Evolutionary conservation across 2,329 filamentous ascomycete genomes (phyloP), one percentile per base, ranked within the genome.

Genomic region (Fusarium anguioides): DNA sequence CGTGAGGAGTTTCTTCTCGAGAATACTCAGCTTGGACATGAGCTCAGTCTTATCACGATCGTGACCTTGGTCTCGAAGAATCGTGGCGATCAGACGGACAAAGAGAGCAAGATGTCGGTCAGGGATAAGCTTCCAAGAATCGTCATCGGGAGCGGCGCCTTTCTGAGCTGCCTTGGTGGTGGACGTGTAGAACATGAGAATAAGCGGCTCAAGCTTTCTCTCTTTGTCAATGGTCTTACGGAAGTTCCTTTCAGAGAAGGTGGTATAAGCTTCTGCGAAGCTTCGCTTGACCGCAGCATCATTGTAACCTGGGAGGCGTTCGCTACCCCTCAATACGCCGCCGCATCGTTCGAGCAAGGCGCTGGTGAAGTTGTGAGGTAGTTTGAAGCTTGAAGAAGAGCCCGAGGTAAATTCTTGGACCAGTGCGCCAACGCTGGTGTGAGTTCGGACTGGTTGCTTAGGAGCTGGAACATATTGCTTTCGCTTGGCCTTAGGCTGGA

Each of bases 81-180:
- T 92, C 67, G 89, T 88, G 71, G 89, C 90, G 72, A 97, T 88
- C 47, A 99, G 84, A 46, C 96, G 89, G 67, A 99, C 91, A 76
- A 99, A 99, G 61, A 99, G 86, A 47, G 96, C 96, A 56, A 98
- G 90, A 78, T 99, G 96, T 53, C 95, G 89, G 78, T 99, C 96
- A 18, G 97, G 94, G 80, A 98, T 88, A 59, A 91, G 83, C 80
- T 96, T 97, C 92, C 93, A 97, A 51, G 88, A 87, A 76, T 97
- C 93, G 77, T 98, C 95, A 44, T 91, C 91, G 0, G 89, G 84
- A 1, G 87, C 91, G 87, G 77, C 93, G 71, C 72, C 92, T 78
- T 91, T 89, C 73, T 97, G 86, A 64, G 97, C 80, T 29, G 80
- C 94, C 77, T 97, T 96, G 42, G 93, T 97, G 8, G 96, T 94